phyloP scores from a whole-genome alignment of 352 stramenopile genomes.

The Pythium chondricola region DNA sequence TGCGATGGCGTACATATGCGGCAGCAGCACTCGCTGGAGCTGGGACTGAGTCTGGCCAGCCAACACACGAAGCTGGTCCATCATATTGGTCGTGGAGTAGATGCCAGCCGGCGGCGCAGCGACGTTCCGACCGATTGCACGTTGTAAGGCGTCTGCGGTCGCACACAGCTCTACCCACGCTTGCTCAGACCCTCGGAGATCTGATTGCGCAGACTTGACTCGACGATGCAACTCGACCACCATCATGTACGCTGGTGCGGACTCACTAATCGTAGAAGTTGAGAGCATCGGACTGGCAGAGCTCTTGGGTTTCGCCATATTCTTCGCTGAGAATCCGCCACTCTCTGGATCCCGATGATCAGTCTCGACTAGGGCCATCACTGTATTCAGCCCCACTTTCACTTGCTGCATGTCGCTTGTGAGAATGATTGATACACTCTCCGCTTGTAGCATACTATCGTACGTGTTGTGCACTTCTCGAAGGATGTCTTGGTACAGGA shows the following conservation, averaged over 20 bases:
- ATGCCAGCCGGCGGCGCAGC: slow-evolving; percentile 27
- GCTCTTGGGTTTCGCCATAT: neutral
- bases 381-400: slow-evolving; percentile 37
- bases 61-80: slow-evolving; percentile 30
- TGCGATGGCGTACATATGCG: slow-evolving; percentile 22
- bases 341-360: slow-evolving; percentile 3
- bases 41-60: slow-evolving; percentile 9
- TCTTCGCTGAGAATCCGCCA: neutral
- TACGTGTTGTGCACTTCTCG: slow-evolving; percentile 29
- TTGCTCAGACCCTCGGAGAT: slow-evolving; percentile 46
- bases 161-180: slow-evolving; percentile 57
- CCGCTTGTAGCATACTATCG: slow-evolving; percentile 42
- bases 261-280: slow-evolving; percentile 8
- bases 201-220: slow-evolving; percentile 28
- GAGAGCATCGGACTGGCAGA: slow-evolving; percentile 10
- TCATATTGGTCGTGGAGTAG: slow-evolving; percentile 27
- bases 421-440: slow-evolving; percentile 56
- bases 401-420: slow-evolving; percentile 60
- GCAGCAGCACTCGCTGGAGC: slow-evolving; percentile 22
- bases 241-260: slow-evolving; percentile 32
- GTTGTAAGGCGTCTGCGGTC: slow-evolving; percentile 26
- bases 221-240: slow-evolving; percentile 47
- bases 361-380: slow-evolving; percentile 26
- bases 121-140: neutral
- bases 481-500: slow-evolving; percentile 49